These are phyloP conservation scores for Phytopythium vexans DNA, from an alignment of 352 stramenopile genomes.

Conservation along the genomic window DNA sequence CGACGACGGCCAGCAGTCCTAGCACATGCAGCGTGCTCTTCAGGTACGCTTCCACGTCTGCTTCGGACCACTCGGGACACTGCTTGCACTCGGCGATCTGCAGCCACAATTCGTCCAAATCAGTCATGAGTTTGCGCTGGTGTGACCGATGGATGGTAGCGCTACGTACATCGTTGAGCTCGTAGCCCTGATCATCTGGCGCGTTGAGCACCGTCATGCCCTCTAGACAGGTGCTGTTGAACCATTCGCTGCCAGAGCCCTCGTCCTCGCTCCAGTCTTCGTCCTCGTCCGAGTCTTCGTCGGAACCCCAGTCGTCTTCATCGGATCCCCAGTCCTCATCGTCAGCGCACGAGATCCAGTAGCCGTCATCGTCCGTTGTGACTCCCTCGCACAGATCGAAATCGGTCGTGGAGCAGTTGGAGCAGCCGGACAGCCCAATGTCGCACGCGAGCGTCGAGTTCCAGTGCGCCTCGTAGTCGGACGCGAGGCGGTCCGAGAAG, in stretches of 20 bases:
- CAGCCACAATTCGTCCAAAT: neutral
- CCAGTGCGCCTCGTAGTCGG: conserved; percentile 43
- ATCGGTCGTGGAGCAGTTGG: conserved; percentile 58
- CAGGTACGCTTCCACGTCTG: conserved; percentile 69
- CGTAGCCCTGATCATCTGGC: conserved; percentile 48
- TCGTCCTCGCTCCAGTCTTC: neutral
- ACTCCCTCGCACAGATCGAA: conserved; percentile 29
- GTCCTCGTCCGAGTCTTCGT: neutral
- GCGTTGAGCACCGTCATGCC: conserved; percentile 58
- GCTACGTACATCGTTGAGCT: conserved; percentile 59
- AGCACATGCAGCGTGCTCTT: conserved; percentile 59
- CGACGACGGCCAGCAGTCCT: conserved; percentile 59
- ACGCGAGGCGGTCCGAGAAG: conserved; percentile 54
- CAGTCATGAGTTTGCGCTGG: neutral
- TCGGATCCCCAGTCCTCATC: conserved; percentile 1
- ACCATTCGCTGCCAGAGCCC: conserved; percentile 6
- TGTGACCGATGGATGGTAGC: neutral
- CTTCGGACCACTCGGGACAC: conserved; percentile 73
- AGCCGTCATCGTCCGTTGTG: conserved; percentile 23
- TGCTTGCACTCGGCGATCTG: conserved; percentile 69
- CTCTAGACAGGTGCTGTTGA: conserved; percentile 27
- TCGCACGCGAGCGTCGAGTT: conserved; percentile 60
- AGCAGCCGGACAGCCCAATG: conserved; percentile 59
- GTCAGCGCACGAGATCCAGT: conserved; percentile 42
- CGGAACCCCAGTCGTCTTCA: neutral